Base-by-base conservation (phyloP, 495 filamentous ascomycete genomes). In the Penicillium maclennaniae region DNA sequence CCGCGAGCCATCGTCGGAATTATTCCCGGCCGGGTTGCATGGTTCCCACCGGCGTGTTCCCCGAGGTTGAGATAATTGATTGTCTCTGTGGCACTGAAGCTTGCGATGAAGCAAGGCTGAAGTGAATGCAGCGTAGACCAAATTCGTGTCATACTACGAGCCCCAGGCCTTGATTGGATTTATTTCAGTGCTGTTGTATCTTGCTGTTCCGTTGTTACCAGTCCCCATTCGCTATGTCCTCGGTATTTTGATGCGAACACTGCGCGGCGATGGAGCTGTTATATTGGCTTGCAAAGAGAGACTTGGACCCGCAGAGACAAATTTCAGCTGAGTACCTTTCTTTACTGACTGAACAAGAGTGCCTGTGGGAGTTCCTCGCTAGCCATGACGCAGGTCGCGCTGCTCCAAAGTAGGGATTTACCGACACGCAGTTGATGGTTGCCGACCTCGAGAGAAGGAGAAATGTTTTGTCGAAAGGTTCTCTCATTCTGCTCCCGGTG, bases 341-440 rank as follows among this genome's bases (percentile, higher is more conserved):
- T 65, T 59, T 8, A 88, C 61, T 58, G 85, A 82, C 65, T 92
- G 87, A 65, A 91, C 93, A 37, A 84, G 86, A 95, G 73, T 12
- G 79, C 88, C 14, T 88, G 84, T 0, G 88, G 92, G 72, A 95
- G 92, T 15, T 88, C 79, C 4, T 95, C 73, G 54, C 93, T 88
- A 49, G 89, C 88, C 45, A 71, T 95, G 93, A 71, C 95, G 79
- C 1, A 95, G 80, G 61, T 93, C 88, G 0, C 84, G 85, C 14
- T 87, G 86, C 23, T 28, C 88, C 88, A 54, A 89, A 82, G 73
- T 92, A 95, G 27, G 84, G 86, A 69, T 93, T 93, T 49, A 93
- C 86, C 49, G 81, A 79, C 31, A 89, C 89, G n/a, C 69, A 68
- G 65, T 82, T 82, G 82, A 95, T 84, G 69, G n/a, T n/a, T n/a